These are phyloP conservation scores for Neopestalotiopsis clavispora DNA, from an alignment of 2,329 filamentous ascomycete genomes.

Conservation along the genomic window DNA sequence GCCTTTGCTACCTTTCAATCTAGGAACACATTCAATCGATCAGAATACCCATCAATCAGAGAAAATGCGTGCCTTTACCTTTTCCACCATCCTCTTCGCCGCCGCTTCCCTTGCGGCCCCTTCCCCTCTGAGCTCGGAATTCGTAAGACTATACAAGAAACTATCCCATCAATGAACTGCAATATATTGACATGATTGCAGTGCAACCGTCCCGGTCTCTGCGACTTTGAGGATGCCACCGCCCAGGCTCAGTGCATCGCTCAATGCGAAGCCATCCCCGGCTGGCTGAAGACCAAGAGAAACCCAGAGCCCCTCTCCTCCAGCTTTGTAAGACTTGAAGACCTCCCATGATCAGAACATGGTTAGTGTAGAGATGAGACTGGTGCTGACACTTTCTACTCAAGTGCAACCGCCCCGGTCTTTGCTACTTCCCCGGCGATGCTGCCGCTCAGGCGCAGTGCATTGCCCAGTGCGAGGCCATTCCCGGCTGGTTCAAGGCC, in stretches of 20 bases:
- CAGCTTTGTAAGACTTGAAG: background rate
- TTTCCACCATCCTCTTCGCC: background rate
- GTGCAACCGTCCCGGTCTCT: background rate
- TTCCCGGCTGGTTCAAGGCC: conserved; percentile 8
- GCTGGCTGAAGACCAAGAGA: conserved; percentile 1
- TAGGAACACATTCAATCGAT: background rate
- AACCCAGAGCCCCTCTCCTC: background rate
- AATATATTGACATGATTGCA: background rate
- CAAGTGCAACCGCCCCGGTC: background rate
- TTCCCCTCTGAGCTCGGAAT: background rate
- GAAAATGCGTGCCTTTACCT: background rate
- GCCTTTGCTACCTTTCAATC: background rate
- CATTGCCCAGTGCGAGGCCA: conserved; percentile 8
- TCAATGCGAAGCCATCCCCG: background rate
- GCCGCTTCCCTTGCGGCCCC: background rate
- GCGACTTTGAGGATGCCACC: background rate
- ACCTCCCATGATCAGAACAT: background rate
- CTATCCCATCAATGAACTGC: background rate
- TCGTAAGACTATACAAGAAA: background rate
- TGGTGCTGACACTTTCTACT: background rate
- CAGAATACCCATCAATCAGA: background rate
- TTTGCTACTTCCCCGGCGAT: conserved; percentile 5
- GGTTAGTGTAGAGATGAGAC: too few relatives aligned
- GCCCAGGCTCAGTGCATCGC: conserved; percentile 7
- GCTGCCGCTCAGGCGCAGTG: background rate